phyloP scores from a whole-genome alignment of 1,284 basidiomycete species.

The Irpex rosettiformis region DNA sequence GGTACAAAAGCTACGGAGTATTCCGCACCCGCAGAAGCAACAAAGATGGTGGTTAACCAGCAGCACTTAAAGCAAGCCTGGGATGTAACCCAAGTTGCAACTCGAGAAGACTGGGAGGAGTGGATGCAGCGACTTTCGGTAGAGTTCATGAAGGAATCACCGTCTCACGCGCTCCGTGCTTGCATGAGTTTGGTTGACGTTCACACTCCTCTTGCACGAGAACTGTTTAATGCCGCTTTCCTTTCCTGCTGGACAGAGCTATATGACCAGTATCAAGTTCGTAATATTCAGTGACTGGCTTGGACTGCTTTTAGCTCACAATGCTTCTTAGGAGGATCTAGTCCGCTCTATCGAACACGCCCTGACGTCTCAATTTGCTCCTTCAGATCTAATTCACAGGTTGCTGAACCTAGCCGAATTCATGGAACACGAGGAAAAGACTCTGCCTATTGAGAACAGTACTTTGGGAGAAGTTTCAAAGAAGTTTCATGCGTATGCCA shows the following conservation, averaged over 20 bases:
- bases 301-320: not conserved
- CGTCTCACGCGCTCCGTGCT: constrained; percentile 94
- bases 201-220: constrained; percentile 88
- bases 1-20: constrained; percentile 63
- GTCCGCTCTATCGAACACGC: constrained; percentile 90
- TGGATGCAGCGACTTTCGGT: constrained; percentile 95
- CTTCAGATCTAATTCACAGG: constrained; percentile 91
- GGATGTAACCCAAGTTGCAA: constrained; percentile 83
- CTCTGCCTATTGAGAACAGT: constrained; percentile 90
- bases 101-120: constrained; percentile 91
- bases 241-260: constrained; percentile 97
- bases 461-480: constrained; percentile 93
- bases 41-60: constrained; percentile 94
- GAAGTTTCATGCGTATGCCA: constrained; percentile 95
- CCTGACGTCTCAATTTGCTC: constrained; percentile 77
- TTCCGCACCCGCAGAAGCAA: constrained; percentile 76
- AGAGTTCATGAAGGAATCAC: constrained; percentile 98
- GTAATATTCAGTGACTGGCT: too few relatives aligned
- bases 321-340: constrained; percentile 74
- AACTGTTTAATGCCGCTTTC: constrained; percentile 98
- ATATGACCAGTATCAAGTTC: constrained; percentile 92
- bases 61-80: constrained; percentile 97
- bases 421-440: constrained; percentile 99
- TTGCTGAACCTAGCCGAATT: constrained; percentile 97
- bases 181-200: constrained; percentile 94